A percentile compares a stretch with the other conserved stretches of the same genome.
These are phyloP conservation scores for Metroxylon sagu DNA, from an alignment of 176 grass and related monocot genomes.

Conservation along the genomic window DNA sequence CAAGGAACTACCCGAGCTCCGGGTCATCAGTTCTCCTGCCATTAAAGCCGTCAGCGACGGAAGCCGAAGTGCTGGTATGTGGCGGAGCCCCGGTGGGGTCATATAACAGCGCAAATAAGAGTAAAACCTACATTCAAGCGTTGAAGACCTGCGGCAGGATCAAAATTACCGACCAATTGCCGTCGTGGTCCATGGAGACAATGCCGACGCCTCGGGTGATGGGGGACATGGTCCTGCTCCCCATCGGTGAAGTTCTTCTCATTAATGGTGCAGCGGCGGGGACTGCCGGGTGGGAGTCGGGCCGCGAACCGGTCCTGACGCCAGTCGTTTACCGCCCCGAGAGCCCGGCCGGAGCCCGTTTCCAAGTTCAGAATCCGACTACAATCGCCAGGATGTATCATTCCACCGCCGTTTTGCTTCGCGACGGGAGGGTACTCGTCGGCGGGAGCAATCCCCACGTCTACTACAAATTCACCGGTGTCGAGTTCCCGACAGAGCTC, in stretches of 20 bases:
- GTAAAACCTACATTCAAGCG: slow-evolving; percentile 21
- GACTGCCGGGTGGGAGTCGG: slow-evolving; percentile 55
- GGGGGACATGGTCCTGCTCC: slow-evolving; percentile 85
- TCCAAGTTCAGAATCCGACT: slow-evolving; percentile 36
- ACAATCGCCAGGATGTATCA: slow-evolving; percentile 56
- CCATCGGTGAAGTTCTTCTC: slow-evolving; percentile 67
- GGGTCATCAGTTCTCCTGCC: slow-evolving; percentile 31
- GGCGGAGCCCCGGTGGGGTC: slow-evolving; percentile 44
- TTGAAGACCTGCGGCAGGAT: slow-evolving; percentile 55
- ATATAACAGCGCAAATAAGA: slow-evolving; percentile 30
- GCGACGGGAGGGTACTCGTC: slow-evolving; percentile 59
- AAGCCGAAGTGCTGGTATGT: slow-evolving; percentile 57
- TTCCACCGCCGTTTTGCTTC: slow-evolving; percentile 48
- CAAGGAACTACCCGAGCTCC: slow-evolving; percentile 39
- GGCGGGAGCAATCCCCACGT: slow-evolving; percentile 77
- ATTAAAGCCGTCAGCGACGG: slow-evolving; percentile 28
- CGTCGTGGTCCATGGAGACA: slow-evolving; percentile 37
- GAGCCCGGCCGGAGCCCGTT: slow-evolving; percentile 22
- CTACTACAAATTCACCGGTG: slow-evolving; percentile 65
- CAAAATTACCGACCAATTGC: slow-evolving; percentile 31
- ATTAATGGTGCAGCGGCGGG: slow-evolving; percentile 60
- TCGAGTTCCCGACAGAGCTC: slow-evolving; percentile 61
- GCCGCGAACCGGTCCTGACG: slow-evolving; percentile 22
- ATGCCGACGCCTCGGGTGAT: slow-evolving; percentile 71
- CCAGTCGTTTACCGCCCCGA: slow-evolving; percentile 46